Percentiles rank a stretch among this genome's conserved stretches.
Evolutionary conservation across 1,284 basidiomycete species (phyloP).

Genomic region (Cryptococcus sp.): DNA sequence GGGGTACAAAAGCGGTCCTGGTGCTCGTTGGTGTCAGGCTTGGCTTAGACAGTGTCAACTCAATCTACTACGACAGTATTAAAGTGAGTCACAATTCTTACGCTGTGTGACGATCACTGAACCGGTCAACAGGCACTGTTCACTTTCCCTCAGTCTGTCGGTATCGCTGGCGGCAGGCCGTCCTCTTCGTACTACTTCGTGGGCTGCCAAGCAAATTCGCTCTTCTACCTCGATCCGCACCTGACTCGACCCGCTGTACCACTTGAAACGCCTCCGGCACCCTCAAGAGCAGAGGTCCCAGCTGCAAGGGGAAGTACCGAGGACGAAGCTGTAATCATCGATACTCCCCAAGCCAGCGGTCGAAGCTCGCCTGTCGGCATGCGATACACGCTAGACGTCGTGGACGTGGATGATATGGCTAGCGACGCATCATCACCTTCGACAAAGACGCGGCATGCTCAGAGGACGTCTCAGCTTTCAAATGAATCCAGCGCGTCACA

Average conservation of each 20-base stretch:
- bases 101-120: background rate
- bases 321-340: conserved; percentile 22
- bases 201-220: conserved; percentile 80
- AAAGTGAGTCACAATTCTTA: conserved; percentile 64
- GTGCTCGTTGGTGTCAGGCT: conserved; percentile 83
- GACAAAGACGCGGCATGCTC: background rate
- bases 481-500: conserved; percentile 3
- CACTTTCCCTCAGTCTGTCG: conserved; percentile 90
- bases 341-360: conserved; percentile 6
- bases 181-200: conserved; percentile 98
- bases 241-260: conserved; percentile 80
- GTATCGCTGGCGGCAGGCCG: conserved; percentile 92
- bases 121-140: conserved; percentile 66
- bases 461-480: background rate
- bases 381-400: conserved; percentile 34
- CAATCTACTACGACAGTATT: conserved; percentile 89
- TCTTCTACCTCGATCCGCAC: conserved; percentile 97
- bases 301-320: background rate
- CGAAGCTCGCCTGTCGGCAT: conserved; percentile 1
- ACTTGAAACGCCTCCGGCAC: conserved; percentile 63
- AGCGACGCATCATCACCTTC: conserved; percentile 19
- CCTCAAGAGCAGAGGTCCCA: conserved; percentile 1
- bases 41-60: conserved; percentile 90
- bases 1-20: conserved; percentile 84
- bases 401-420: conserved; percentile 36